Percentiles rank a stretch among this genome's conserved stretches.
Evolutionary conservation across 768 basidiomycete species (phyloP).

Genomic region (Artomyces pyxidatus): DNA sequence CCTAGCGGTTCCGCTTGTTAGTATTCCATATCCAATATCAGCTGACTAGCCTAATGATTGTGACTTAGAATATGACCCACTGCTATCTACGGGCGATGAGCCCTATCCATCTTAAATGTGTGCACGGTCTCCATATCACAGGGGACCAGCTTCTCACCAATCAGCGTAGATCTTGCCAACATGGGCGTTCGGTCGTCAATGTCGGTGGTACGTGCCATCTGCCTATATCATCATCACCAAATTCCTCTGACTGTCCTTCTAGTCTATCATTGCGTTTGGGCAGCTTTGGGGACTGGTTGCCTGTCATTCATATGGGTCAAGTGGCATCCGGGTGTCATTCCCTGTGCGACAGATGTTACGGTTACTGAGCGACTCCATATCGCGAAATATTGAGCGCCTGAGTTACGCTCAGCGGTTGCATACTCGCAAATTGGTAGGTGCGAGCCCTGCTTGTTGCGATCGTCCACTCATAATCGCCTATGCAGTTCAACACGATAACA

Average conservation of each 20-base stretch:
- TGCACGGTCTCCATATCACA: conserved; percentile 18
- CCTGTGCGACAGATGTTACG: conserved; percentile 78
- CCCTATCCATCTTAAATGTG: conserved; percentile 77
- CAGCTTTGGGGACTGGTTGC: conserved; percentile 74
- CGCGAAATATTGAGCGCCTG: conserved; percentile 69
- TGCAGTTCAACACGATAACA: conserved; percentile 62
- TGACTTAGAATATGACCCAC: conserved; percentile 67
- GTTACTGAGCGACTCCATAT: conserved; percentile 71
- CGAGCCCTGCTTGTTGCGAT: background rate
- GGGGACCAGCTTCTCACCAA: conserved; percentile 4
- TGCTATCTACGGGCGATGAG: conserved; percentile 83
- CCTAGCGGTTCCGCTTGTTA: conserved; percentile 56
- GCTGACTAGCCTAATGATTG: background rate
- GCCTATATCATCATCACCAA: background rate
- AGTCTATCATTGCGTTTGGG: conserved; percentile 77
- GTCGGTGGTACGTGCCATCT: conserved; percentile 54
- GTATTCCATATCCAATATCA: conserved; percentile 16
- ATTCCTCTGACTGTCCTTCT: background rate
- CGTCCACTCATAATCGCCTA: background rate
- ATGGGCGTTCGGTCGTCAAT: conserved; percentile 81
- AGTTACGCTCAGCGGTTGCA: conserved; percentile 70
- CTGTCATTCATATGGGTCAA: conserved; percentile 67
- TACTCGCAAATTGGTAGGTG: conserved; percentile 64
- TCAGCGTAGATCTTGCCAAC: conserved; percentile 52
- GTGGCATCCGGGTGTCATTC: conserved; percentile 83